Conservation (phyloP, 2,329 filamentous ascomycete species). For the Ceratocystis harringtonii region DNA sequence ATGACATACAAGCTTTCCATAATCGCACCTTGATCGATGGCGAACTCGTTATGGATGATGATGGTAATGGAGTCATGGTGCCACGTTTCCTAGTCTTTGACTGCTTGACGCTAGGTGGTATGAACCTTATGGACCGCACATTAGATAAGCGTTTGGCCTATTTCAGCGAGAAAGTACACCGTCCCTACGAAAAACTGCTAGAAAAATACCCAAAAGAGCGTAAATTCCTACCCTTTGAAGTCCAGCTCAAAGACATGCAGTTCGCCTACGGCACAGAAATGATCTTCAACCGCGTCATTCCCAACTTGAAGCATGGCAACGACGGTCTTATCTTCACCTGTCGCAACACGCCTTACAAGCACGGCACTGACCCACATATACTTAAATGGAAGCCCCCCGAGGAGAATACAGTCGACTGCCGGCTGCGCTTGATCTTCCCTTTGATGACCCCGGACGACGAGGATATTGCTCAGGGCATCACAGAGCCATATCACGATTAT, state of each 20-base stretch:
- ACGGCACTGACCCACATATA: constrained; percentile 84
- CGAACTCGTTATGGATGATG: constrained; percentile 77
- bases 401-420: constrained; percentile 92
- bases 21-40: constrained; percentile 74
- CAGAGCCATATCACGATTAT: constrained; percentile 57
- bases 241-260: constrained; percentile 82
- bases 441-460: constrained; percentile 49
- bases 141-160: constrained; percentile 82
- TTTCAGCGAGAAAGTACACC: constrained; percentile 62
- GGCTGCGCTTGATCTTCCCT: constrained; percentile 63
- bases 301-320: constrained; percentile 76
- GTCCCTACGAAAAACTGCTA: constrained; percentile 51
- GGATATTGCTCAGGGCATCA: constrained; percentile 51
- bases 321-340: constrained; percentile 98
- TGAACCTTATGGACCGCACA: constrained; percentile 60
- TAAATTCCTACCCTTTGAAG: constrained; percentile 56
- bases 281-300: constrained; percentile 82
- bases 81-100: constrained; percentile 88
- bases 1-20: constrained; percentile 55
- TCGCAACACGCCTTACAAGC: constrained; percentile 67
- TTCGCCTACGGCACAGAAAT: constrained; percentile 75
- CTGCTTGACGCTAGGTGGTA: constrained; percentile 66
- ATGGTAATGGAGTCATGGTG: constrained; percentile 49
- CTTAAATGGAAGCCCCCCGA: constrained; percentile 95
- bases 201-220: constrained; percentile 53